Conservation (phyloP, 2,329 filamentous ascomycete genomes). For the Paecilomyces sp. region DNA sequence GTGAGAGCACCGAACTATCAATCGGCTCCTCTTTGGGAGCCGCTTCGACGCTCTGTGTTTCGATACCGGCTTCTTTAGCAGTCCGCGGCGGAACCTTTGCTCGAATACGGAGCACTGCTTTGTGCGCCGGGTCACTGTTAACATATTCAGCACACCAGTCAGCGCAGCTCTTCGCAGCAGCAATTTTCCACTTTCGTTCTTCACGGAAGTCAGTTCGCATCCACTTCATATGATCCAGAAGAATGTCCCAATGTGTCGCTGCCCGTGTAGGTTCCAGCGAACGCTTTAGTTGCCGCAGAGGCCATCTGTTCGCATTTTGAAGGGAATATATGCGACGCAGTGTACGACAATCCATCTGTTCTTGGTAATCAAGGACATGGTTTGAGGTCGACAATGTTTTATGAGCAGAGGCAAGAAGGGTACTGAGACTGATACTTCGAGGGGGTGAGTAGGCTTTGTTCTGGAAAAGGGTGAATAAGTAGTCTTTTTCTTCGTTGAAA, state of each 20-base stretch:
- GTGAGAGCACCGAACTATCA: conserved; percentile 28
- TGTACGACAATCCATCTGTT: conserved; percentile 81
- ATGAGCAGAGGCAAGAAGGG: conserved; percentile 71
- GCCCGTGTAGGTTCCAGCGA: conserved; percentile 72
- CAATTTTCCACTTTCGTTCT: conserved; percentile 88
- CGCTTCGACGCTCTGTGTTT: conserved; percentile 17
- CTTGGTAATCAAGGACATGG: conserved; percentile 72
- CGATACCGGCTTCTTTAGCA: conserved; percentile 13
- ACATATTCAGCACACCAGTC: conserved; percentile 80
- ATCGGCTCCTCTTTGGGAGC: conserved; percentile 27
- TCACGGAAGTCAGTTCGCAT: conserved; percentile 95
- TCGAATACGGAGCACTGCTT: conserved; percentile 60
- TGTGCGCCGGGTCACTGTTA: conserved; percentile 55
- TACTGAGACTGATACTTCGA: conserved; percentile 50
- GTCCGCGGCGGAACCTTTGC: conserved; percentile 29
- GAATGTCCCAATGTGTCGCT: conserved; percentile 73
- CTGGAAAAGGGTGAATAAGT: conserved; percentile 58
- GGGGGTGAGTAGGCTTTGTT: conserved; percentile 51
- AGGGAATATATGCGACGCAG: conserved; percentile 81
- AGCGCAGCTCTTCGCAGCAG: conserved; percentile 71
- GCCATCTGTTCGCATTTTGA: conserved; percentile 89
- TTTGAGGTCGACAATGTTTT: conserved; percentile 87
- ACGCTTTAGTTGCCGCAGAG: conserved; percentile 78
- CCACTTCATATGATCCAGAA: conserved; percentile 92
- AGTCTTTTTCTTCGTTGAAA: conserved; percentile 47